These are phyloP conservation scores for Mucor ambiguus DNA, from an alignment of 371 early-diverging fungal species.

Conservation along the genomic window DNA sequence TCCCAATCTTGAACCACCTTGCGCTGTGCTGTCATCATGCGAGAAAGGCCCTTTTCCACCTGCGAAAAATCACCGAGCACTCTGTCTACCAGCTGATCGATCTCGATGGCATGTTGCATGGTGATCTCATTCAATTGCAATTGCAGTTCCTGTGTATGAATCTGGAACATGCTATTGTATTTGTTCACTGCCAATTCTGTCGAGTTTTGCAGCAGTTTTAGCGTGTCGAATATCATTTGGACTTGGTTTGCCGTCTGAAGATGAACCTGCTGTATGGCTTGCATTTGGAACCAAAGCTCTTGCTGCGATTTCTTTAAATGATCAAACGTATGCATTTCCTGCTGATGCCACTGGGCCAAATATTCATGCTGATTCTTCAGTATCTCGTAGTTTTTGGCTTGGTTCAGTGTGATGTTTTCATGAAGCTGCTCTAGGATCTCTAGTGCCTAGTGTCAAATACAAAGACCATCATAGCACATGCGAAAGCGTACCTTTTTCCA, in stretches of 20 bases:
- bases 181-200: neutral
- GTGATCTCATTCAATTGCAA: neutral
- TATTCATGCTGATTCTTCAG: constrained; percentile 17
- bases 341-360: constrained; percentile 21
- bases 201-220: constrained; percentile 8
- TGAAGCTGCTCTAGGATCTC: constrained; percentile 22
- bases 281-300: constrained; percentile 10
- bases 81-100: neutral
- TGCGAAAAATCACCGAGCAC: neutral
- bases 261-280: neutral
- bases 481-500: constrained; percentile 25
- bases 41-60: neutral
- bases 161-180: neutral
- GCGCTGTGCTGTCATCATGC: neutral
- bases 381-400: constrained; percentile 24
- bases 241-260: constrained; percentile 3
- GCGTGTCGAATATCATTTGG: constrained; percentile 5
- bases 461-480: too few relatives aligned
- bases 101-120: neutral
- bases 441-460: neutral
- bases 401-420: constrained; percentile 22
- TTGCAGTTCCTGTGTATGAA: neutral
- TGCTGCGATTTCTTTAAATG: constrained; percentile 12
- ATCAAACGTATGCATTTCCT: constrained; percentile 19
- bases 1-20: neutral